phyloP scores from a whole-genome alignment of 306 rosid species.

The Cicer cuneatum region DNA sequence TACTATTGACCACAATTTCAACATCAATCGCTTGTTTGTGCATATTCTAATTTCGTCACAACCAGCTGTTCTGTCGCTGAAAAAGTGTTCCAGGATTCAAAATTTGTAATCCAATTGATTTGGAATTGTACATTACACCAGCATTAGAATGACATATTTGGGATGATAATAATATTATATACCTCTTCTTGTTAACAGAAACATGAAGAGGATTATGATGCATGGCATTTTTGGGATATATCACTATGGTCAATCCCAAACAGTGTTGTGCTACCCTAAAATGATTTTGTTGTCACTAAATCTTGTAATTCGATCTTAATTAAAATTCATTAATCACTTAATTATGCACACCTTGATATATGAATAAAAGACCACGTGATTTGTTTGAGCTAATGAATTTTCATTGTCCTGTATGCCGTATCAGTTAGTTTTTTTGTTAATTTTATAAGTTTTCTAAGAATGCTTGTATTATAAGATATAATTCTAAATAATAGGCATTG shows the following conservation, averaged over 20 bases:
- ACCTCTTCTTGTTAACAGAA: constrained; percentile 8
- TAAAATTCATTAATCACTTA: too few species aligned
- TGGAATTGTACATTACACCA: constrained; percentile 2
- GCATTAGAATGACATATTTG: constrained; percentile 29
- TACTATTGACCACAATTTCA: constrained; percentile 70
- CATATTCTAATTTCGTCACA: constrained; percentile 53
- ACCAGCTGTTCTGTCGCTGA: not conserved
- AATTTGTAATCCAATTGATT: not conserved
- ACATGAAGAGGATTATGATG: not conserved
- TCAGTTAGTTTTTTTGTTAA: too few species aligned
- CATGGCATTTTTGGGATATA: constrained; percentile 22
- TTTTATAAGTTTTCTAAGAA: too few species aligned
- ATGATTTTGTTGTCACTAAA: constrained; percentile 12
- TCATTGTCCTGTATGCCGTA: too few species aligned
- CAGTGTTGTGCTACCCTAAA: constrained; percentile 9
- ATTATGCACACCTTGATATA: too few species aligned
- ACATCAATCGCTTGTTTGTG: constrained; percentile 65
- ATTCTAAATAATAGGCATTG: not conserved
- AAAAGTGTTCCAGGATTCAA: constrained; percentile 15
- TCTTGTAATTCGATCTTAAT: too few species aligned
- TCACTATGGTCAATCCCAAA: constrained; percentile 18
- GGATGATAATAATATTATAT: not conserved
- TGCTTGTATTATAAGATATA: not conserved
- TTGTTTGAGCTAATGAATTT: too few species aligned
- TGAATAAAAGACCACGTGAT: too few species aligned